Evolutionary conservation across 257 asterid species (phyloP).

Genomic region (Primulina eburnea): DNA sequence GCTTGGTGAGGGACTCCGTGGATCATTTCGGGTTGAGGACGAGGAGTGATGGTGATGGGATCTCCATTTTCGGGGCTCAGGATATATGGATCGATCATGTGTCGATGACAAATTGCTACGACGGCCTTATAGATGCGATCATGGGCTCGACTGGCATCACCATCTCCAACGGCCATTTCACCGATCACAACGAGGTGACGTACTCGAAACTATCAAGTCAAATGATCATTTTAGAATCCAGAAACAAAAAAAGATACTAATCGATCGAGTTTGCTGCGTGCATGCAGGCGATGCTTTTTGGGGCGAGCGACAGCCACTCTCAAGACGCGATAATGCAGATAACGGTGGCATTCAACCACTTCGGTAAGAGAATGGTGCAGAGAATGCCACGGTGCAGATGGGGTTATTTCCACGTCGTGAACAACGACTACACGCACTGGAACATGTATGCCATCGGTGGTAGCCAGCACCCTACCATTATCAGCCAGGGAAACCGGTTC

Average conservation of each 20-base stretch:
- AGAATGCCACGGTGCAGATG: slow-evolving; percentile 44
- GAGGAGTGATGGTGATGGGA: slow-evolving; percentile 41
- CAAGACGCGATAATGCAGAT: slow-evolving; percentile 45
- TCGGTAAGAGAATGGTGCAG: slow-evolving; percentile 47
- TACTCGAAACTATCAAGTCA: no score
- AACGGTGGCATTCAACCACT: slow-evolving; percentile 53
- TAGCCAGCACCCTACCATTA: slow-evolving; percentile 36
- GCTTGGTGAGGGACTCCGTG: slow-evolving; percentile 36
- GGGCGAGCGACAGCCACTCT: slow-evolving; percentile 19
- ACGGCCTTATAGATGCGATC: slow-evolving; percentile 43
- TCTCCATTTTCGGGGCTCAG: slow-evolving; percentile 33
- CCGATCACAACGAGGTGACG: slow-evolving; percentile 35
- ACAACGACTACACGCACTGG: slow-evolving; percentile 49
- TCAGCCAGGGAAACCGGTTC: slow-evolving; percentile 47
- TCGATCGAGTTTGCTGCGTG: not conserved
- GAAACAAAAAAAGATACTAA: no score
- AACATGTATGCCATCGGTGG: slow-evolving; percentile 48
- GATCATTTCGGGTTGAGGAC: slow-evolving; percentile 32
- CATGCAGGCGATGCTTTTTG: slow-evolving; percentile 38
- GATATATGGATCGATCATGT: slow-evolving; percentile 47
- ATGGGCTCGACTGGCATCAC: slow-evolving; percentile 39
- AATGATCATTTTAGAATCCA: no score
- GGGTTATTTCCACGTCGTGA: slow-evolving; percentile 35
- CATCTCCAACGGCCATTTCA: slow-evolving; percentile 42
- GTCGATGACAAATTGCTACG: slow-evolving; percentile 28